Evolutionary conservation across 192 early-diverging fungal genomes (phyloP).

Genomic region (Coemansia sp.): DNA sequence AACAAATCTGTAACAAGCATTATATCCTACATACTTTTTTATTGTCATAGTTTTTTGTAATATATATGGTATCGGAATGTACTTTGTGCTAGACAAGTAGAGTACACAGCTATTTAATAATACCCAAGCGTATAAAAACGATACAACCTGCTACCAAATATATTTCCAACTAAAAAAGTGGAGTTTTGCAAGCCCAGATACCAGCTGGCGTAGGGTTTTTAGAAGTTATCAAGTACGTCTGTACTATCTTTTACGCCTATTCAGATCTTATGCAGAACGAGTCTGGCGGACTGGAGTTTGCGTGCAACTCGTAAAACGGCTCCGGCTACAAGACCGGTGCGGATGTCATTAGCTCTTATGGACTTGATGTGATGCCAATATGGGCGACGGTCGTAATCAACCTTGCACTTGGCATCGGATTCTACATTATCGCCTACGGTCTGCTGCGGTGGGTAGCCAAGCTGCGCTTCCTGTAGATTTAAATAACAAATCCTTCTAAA

Average conservation of each 20-base stretch:
- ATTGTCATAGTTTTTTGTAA: no score
- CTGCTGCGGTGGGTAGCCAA: constrained; percentile 36
- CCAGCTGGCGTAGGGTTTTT: no score
- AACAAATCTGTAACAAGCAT: no score
- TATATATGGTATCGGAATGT: no score
- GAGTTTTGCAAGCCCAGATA: no score
- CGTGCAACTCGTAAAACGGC: constrained; percentile 3
- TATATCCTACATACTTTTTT: no score
- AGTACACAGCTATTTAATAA: no score
- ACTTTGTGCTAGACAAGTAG: no score
- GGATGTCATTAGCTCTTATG: constrained; percentile 29
- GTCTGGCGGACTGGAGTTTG: constrained; percentile 35
- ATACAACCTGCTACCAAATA: no score
- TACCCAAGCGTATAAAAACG: no score
- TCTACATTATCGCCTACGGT: constrained; percentile 21
- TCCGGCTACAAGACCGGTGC: constrained; percentile 27
- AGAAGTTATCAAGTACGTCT: no score
- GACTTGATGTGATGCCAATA: constrained; percentile 25
- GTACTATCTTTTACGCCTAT: constrained; percentile 44
- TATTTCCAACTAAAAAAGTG: no score
- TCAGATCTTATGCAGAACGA: constrained; percentile 44
- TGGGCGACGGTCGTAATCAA: constrained; percentile 21
- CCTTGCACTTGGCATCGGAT: constrained; percentile 15
- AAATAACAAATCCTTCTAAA: background rate
- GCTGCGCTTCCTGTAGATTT: constrained; percentile 38